Evolutionary conservation across 2,329 filamentous ascomycete genomes (phyloP), one percentile per base, ranked within the genome.

Genomic region (Phialophora tarda): DNA sequence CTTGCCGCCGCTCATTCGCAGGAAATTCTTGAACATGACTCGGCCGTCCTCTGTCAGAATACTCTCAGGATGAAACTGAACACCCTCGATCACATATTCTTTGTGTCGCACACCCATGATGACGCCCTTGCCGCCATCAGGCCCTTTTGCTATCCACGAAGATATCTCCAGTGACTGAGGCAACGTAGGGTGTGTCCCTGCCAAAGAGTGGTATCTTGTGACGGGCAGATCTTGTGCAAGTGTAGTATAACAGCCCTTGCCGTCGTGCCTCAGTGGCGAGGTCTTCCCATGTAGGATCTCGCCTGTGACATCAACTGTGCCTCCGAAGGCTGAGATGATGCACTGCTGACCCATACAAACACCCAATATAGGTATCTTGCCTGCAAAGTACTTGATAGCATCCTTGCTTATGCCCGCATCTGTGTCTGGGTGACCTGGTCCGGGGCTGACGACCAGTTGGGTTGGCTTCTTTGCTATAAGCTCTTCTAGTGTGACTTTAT

Each of bases 311-410:
- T 89, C 90, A 58, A 99, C 95, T 59, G 91, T 88, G 67, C 95
- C 95, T 56, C 95, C 95, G 75, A 96, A 98, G 34, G 92, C 89
- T 62, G 95, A 91, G 76, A 96, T 94, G 71, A 99, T 98, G 79
- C 95, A 99, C 83, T 99, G 95, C 88, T 97, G 90, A 73, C 95
- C 95, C 94, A 99, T 98, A 77, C 95, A 99, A 32, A 99, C 95
- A n/a, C 95, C 95, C 60, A 99, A 87, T 14, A 99, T 88, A 11
- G 95, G 95, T 57, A 99, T 91, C 80, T 97, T 98, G 72, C 95
- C 95, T 32, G 90, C 88, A 78, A 98, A 99, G 78, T 97, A 85
- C 73, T 88, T 85, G 75, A 99, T 97, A 50, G 92, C 93, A 79
- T 92, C 92, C 76, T 92, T 92, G 79, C 93, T 97, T 75, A 99